Base-by-base conservation (phyloP, 257 asterid genomes). In the Solanum chiquidenum region DNA sequence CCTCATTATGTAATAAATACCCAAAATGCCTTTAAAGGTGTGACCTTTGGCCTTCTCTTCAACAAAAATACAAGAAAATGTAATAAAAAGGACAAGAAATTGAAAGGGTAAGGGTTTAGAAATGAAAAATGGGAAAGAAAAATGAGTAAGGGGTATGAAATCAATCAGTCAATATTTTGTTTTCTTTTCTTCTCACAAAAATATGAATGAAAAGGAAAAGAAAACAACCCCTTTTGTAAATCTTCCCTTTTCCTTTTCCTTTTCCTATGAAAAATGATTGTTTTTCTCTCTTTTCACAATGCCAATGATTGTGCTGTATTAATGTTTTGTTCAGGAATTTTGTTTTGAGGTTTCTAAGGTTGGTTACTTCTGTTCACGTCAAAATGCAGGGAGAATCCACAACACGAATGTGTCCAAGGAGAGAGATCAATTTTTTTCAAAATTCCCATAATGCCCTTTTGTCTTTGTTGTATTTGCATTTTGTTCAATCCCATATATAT, bases 321-420 rank as follows among this genome's bases (percentile, higher is more conserved):
- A n/a, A 55, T 55, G 25, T 75, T 37, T 55, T 16, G 74, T 72
- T 85, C 44, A 83, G 73, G 29, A 71, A 72, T 76, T 58, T 73
- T 68, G 35, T 72, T 86, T 83, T 86, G 69, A 82, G 71, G 86
- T 82, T 82, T 82, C 69, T 49, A 12, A 31, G 83, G 83, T 76
- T 82, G 86, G 86, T 82, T 82, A 52, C 83, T 89, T 85, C 44
- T 83, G 77, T 87, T 89, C 90, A 87, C 89, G 88, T 86, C 84
- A 31, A 76, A 55, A 87, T 60, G 88, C 83, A 83, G 72, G 88
- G 90, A 72, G 83, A 87, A 88, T 87, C 40, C 83, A 71, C 37
- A 87, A 72, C 88, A 52, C 71, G 88, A 88, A 90, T 83, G 76
- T 88, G 90, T 86, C 38, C 4, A 86, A 69, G 77, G 82, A 29